phyloP scores from a whole-genome alignment of 345 rosid genomes.

The Carallia pectinifolia region DNA sequence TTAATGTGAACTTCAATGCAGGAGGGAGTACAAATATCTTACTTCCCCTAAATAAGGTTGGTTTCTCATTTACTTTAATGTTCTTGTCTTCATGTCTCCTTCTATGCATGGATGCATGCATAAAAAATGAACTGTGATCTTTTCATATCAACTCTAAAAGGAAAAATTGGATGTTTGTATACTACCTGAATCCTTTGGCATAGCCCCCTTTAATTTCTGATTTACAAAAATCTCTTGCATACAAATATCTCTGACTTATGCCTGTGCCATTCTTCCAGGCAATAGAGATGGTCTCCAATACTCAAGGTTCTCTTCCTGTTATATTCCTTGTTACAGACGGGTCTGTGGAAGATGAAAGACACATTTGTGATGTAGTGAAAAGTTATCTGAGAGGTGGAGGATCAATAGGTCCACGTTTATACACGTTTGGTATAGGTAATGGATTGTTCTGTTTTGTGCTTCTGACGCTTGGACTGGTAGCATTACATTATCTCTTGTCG shows the following conservation, averaged over 20 bases:
- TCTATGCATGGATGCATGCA: neutral
- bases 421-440: slow-evolving; percentile 82
- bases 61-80: neutral
- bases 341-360: slow-evolving; percentile 86
- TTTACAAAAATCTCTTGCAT: no score
- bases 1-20: slow-evolving; percentile 51
- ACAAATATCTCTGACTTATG: no score
- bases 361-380: slow-evolving; percentile 69
- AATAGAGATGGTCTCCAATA: slow-evolving; percentile 66
- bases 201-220: no score
- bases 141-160: neutral
- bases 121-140: neutral
- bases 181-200: neutral
- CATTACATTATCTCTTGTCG: neutral
- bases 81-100: neutral
- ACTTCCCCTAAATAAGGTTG: slow-evolving; percentile 74
- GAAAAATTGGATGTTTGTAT: neutral
- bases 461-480: neutral
- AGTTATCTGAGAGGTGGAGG: slow-evolving; percentile 47
- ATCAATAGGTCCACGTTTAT: slow-evolving; percentile 59
- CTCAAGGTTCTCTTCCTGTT: slow-evolving; percentile 61
- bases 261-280: slow-evolving; percentile 55
- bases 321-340: slow-evolving; percentile 92
- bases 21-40: slow-evolving; percentile 70
- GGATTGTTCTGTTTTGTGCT: slow-evolving; percentile 5